Conservation (phyloP, 192 early-diverging fungal species). For the Coemansia sp. region DNA sequence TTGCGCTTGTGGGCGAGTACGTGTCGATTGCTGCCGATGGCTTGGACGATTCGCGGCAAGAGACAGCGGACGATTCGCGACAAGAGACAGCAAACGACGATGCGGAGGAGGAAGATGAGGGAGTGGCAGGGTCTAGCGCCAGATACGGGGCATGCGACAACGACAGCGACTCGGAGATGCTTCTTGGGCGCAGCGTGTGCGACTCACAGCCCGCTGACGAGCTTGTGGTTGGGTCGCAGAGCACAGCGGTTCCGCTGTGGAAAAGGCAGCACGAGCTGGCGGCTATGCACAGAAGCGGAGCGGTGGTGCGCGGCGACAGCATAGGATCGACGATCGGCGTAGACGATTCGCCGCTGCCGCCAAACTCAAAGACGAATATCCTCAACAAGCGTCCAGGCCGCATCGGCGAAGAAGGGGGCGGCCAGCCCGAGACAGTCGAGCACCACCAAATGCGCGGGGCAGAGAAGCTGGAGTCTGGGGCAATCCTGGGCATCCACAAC, state of each 20-base stretch:
- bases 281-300: background rate
- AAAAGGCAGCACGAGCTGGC: conserved; percentile 9
- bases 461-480: conserved; percentile 56
- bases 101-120: background rate
- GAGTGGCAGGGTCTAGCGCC: background rate
- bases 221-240: conserved; percentile 27
- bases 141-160: background rate
- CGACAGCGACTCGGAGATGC: background rate
- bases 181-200: background rate
- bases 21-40: conserved; percentile 28
- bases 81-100: background rate
- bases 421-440: background rate
- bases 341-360: conserved; percentile 15
- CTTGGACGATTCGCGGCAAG: too few relatives aligned
- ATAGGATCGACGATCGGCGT: conserved; percentile 37
- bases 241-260: conserved; percentile 13
- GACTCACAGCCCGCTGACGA: conserved; percentile 18
- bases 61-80: background rate
- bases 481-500: conserved; percentile 92
- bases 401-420: background rate
- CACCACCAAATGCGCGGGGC: background rate
- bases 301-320: conserved; percentile 26
- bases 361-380: background rate
- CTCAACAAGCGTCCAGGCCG: background rate
- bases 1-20: conserved; percentile 79